Base-by-base conservation (phyloP, 2,329 filamentous ascomycete species). In the Trichoderma guizhouense region DNA sequence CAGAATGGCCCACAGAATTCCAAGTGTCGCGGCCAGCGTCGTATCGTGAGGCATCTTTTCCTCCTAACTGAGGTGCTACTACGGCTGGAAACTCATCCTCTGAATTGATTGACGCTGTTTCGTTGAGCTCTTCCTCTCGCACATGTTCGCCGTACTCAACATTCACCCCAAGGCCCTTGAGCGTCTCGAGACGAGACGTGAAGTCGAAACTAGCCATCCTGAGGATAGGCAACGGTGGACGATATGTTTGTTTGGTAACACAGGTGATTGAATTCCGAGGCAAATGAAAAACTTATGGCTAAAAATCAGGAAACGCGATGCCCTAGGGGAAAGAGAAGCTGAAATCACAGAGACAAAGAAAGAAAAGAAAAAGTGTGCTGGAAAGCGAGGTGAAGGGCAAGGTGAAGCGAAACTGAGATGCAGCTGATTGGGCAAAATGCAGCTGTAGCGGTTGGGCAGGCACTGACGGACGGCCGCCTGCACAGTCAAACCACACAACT, bases 101-200 rank as follows among this genome's bases (percentile, higher is more conserved):
- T 3, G 71, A 60, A 8, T 71, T 34, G 21, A 64, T 26, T 7
- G 66, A 39, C n/a, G 36, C 34, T 15, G 12, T 28, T 9, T 32
- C 15, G n/a, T 63, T 55, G 1, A 24, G 26, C 12, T 47, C 32
- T n/a, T 39, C 43, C 21, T 24, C 47, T 34, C n/a, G 24, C 0
- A 69, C n/a, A 43, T 66, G 70, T 11, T 73, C 43, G 3, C 70
- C 28, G 18, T 69, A 58, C 21, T 68, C 34, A 34, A 67, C 14
- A 3, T 28, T 68, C 34, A 75, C 72, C 18, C 76, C 77, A 18
- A 79, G 64, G 30, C 76, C 51, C 57, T 74, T 74, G 24, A 79
- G 74, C 69, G 58, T 72, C 72, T 75, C 73, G 28, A 79, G 60
- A 12, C 76, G 78, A 36, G 58, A 61, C 24, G 55, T 57, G 8